Percentiles rank a stretch among this genome's conserved stretches.
These are phyloP conservation scores for Botrytis hyacinthi DNA, from an alignment of 2,329 filamentous ascomycete genomes.

Conservation along the genomic window DNA sequence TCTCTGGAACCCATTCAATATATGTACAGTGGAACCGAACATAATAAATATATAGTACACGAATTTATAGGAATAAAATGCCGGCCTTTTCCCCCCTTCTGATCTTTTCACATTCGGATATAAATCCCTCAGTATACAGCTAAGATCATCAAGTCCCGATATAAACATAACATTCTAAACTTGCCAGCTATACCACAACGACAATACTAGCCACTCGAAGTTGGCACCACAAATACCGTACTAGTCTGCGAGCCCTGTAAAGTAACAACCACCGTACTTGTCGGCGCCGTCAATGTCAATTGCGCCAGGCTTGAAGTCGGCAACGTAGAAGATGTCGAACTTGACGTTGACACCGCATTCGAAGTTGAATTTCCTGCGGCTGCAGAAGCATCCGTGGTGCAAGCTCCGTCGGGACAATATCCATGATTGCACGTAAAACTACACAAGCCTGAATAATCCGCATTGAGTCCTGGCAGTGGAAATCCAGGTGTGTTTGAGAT, in stretches of 20 bases:
- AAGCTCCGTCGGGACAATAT: constrained; percentile 34
- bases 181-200: neutral
- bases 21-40: neutral
- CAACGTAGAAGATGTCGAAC: neutral
- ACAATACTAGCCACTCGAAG: neutral
- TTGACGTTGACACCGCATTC: neutral
- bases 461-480: constrained; percentile 38
- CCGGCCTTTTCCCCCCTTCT: neutral
- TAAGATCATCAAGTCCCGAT: neutral
- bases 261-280: constrained; percentile 15
- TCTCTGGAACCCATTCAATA: neutral
- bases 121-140: neutral
- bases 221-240: neutral
- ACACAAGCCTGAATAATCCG: constrained; percentile 46
- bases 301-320: neutral
- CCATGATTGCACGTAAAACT: constrained; percentile 48
- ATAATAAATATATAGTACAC: neutral
- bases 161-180: neutral
- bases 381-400: neutral
- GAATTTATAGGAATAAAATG: neutral
- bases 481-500: constrained; percentile 39
- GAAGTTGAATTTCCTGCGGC: neutral
- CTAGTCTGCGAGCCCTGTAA: neutral
- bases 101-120: neutral
- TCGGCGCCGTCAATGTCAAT: neutral